Conservation (phyloP, 208 protist genomes). For the Crithidia fasciculata region DNA sequence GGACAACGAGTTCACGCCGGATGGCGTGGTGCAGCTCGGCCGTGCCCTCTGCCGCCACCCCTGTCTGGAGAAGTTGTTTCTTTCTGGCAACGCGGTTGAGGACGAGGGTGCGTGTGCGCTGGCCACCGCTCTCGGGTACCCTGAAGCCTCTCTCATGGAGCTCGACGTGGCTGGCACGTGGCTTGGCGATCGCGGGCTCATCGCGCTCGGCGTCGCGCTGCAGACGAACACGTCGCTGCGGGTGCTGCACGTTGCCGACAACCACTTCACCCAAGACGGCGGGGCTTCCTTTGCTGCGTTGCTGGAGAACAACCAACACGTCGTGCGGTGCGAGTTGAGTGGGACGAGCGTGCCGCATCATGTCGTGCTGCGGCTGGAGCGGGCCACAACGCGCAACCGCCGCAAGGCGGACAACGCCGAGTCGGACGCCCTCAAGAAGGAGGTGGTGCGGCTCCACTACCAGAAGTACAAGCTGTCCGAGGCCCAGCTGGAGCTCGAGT, state of each 20-base stretch:
- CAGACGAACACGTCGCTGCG: conserved; percentile 68
- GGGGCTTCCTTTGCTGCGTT: conserved; percentile 76
- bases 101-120: conserved; percentile 86
- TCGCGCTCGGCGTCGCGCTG: conserved; percentile 87
- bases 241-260: conserved; percentile 68
- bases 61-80: conserved; percentile 53
- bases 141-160: conserved; percentile 43
- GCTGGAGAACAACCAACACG: conserved; percentile 65
- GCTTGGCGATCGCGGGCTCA: conserved; percentile 79
- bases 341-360: conserved; percentile 77
- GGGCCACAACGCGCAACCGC: conserved; percentile 59
- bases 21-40: conserved; percentile 68
- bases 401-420: conserved; percentile 49
- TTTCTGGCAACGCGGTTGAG: conserved; percentile 70
- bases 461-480: conserved; percentile 92
- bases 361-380: conserved; percentile 64
- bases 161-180: conserved; percentile 75
- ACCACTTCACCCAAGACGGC: conserved; percentile 84
- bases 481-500: conserved; percentile 76
- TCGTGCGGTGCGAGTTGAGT: conserved; percentile 59
- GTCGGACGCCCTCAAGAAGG: conserved; percentile 70
- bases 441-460: conserved; percentile 87
- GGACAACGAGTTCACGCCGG: conserved; percentile 60
- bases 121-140: conserved; percentile 55
- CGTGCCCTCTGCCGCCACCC: conserved; percentile 65